Evolutionary conservation across 2,329 filamentous ascomycete species (phyloP).

Genomic region (Pseudophaeomoniella oleicola): DNA sequence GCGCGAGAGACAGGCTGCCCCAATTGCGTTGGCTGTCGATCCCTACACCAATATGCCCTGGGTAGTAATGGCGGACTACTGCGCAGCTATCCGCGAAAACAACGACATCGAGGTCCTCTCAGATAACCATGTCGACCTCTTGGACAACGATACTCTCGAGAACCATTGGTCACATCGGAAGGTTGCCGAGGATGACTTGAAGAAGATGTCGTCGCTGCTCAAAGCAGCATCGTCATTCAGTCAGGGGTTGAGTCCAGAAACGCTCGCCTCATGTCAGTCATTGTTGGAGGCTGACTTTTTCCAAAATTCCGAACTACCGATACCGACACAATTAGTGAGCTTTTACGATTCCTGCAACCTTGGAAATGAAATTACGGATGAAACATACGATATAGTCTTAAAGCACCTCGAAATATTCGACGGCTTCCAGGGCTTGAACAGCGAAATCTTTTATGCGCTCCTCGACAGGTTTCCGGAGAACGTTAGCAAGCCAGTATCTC

Average conservation of each 20-base stretch:
- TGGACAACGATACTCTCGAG: background rate
- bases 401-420: slow-evolving; percentile 52
- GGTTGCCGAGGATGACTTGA: slow-evolving; percentile 30
- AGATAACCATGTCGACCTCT: slow-evolving; percentile 43
- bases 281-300: slow-evolving; percentile 61
- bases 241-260: slow-evolving; percentile 53
- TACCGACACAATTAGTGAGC: slow-evolving; percentile 58
- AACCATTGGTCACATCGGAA: slow-evolving; percentile 29
- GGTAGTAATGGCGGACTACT: slow-evolving; percentile 69
- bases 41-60: slow-evolving; percentile 57
- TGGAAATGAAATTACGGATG: slow-evolving; percentile 64
- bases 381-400: slow-evolving; percentile 59
- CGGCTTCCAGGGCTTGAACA: slow-evolving; percentile 33
- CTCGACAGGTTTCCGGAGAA: slow-evolving; percentile 30
- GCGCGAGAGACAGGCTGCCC: slow-evolving; percentile 72
- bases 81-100: slow-evolving; percentile 67
- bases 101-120: slow-evolving; percentile 61
- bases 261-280: slow-evolving; percentile 52
- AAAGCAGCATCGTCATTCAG: slow-evolving; percentile 56
- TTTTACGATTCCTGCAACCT: slow-evolving; percentile 72
- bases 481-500: slow-evolving; percentile 17
- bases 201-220: slow-evolving; percentile 48
- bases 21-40: slow-evolving; percentile 65
- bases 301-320: slow-evolving; percentile 54
- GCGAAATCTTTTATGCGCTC: slow-evolving; percentile 36